Conservation (phyloP, 371 early-diverging fungal species). For the Fennellomyces sp. region DNA sequence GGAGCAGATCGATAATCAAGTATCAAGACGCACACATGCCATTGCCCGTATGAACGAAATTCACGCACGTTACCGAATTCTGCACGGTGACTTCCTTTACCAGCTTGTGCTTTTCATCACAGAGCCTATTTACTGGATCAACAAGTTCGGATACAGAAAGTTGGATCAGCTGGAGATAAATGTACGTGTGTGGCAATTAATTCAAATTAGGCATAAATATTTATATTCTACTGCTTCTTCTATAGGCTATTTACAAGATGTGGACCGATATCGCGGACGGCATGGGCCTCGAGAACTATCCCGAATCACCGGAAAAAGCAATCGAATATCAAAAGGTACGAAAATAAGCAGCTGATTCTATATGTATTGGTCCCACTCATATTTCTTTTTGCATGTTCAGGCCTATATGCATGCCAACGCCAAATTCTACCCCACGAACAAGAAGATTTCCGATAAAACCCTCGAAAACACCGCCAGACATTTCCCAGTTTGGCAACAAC, state of each 20-base stretch:
- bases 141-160: slow-evolving; percentile 47
- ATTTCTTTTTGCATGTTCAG: too few species aligned
- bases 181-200: not conserved
- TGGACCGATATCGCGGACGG: slow-evolving; percentile 45
- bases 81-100: slow-evolving; percentile 52
- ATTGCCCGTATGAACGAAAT: slow-evolving; percentile 48
- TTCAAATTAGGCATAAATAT: not conserved
- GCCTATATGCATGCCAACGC: not conserved
- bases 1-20: not conserved
- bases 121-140: slow-evolving; percentile 43
- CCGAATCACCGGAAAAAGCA: slow-evolving; percentile 41
- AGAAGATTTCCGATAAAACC: slow-evolving; percentile 28
- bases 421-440: slow-evolving; percentile 22
- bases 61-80: slow-evolving; percentile 52
- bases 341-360: too few species aligned
- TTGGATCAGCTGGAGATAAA: slow-evolving; percentile 46
- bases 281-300: slow-evolving; percentile 57
- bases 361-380: too few species aligned
- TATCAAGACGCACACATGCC: not conserved
- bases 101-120: slow-evolving; percentile 42
- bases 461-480: slow-evolving; percentile 8
- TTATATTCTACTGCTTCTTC: not conserved
- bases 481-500: not conserved
- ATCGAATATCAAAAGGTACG: slow-evolving; percentile 23
- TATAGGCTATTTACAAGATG: slow-evolving; percentile 31